Percentiles rank a stretch among this genome's conserved stretches.
These are phyloP conservation scores for Carallia pectinifolia DNA, from an alignment of 345 rosid genomes.

Conservation along the genomic window DNA sequence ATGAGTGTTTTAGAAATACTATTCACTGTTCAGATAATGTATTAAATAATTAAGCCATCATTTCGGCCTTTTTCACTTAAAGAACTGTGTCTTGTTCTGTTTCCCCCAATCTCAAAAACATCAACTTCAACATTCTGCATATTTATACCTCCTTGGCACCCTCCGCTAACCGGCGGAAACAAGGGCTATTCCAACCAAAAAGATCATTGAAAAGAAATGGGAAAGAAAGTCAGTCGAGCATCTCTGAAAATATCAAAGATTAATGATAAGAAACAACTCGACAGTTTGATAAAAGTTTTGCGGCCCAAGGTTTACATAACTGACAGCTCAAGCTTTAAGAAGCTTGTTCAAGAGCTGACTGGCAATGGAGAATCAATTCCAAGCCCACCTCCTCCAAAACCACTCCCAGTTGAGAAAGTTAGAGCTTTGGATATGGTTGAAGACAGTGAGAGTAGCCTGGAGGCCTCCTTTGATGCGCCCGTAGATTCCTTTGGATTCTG, in stretches of 20 bases:
- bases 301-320: conserved; percentile 55
- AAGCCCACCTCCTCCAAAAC: not conserved
- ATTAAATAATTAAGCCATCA: conserved; percentile 1
- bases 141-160: not conserved
- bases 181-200: not conserved
- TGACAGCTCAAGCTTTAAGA: conserved; percentile 42
- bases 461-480: conserved; percentile 7
- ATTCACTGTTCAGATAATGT: not conserved
- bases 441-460: not conserved
- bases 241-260: conserved; percentile 10
- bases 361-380: conserved; percentile 14
- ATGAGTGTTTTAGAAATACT: not conserved
- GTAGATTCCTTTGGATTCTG: conserved; percentile 4
- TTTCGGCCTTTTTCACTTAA: conserved; percentile 6
- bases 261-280: conserved; percentile 10
- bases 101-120: not conserved
- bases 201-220: conserved; percentile 20
- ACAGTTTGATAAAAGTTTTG: conserved; percentile 26
- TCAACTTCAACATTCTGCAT: not conserved
- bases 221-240: conserved; percentile 20
- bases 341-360: conserved; percentile 50
- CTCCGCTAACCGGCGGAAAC: not conserved
- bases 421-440: not conserved
- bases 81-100: not conserved
- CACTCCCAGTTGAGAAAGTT: not conserved